A percentile compares a stretch with the other conserved stretches of the same genome.
phyloP scores from a whole-genome alignment of 2,329 filamentous ascomycete genomes.

The Ampelomyces quisqualis region DNA sequence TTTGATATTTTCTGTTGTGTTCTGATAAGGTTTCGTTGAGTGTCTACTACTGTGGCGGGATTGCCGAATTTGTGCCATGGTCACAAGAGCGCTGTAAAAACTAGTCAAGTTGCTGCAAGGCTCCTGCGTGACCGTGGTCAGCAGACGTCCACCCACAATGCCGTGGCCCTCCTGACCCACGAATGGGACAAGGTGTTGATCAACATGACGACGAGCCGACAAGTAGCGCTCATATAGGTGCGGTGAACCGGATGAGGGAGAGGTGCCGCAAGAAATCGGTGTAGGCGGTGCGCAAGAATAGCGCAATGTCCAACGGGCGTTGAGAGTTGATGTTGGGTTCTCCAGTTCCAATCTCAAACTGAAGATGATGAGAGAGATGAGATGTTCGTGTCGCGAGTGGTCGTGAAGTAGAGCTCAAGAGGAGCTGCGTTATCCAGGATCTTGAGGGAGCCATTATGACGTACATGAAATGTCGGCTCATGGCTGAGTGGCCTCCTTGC shows the following conservation, averaged over 20 bases:
- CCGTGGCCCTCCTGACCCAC: too few species aligned
- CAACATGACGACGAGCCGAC: constrained; percentile 32
- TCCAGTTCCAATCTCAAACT: background rate
- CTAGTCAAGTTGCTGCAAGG: too few species aligned
- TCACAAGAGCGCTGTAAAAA: too few species aligned
- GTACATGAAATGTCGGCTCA: constrained; percentile 10
- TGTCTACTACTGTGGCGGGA: too few species aligned
- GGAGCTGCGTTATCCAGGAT: constrained; percentile 14
- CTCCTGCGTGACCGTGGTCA: too few species aligned
- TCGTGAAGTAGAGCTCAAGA: constrained; percentile 7
- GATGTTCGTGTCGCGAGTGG: constrained; percentile 6
- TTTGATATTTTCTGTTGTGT: too few species aligned
- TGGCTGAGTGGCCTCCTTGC: constrained; percentile 20
- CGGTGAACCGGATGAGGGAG: constrained; percentile 26
- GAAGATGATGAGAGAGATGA: constrained; percentile 1
- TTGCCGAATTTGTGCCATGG: too few species aligned
- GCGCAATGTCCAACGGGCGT: constrained; percentile 6
- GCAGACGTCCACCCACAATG: too few species aligned
- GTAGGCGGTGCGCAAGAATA: constrained; percentile 5
- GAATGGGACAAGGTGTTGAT: too few species aligned
- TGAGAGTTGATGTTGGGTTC: background rate
- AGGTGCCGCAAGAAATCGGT: constrained; percentile 17
- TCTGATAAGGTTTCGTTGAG: too few species aligned
- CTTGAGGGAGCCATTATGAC: constrained; percentile 10
- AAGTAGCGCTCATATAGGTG: constrained; percentile 22